Evolutionary conservation across 2,329 filamentous ascomycete species (phyloP), one percentile per base, ranked within the genome.

Genomic region (Fusarium nurragi): DNA sequence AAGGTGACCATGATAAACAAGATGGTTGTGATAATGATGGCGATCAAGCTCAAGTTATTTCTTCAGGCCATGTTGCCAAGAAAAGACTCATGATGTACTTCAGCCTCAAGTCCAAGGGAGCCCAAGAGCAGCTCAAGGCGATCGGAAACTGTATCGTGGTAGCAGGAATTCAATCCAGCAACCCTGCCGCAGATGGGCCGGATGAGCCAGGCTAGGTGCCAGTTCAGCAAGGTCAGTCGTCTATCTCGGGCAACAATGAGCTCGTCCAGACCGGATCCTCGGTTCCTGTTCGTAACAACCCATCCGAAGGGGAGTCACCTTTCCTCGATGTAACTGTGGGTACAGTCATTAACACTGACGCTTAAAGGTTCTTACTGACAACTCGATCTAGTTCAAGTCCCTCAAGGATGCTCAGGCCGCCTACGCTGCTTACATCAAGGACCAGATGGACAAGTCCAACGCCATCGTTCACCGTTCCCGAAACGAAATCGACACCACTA

Each of bases 31-130:
- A 23, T 5, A 13, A 28, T 7, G 5, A n/a, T 4, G 25, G n/a
- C 16, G 19, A 14, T 13, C 13, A 45, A 12, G 9, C 9, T 14
- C 22, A 19, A 28, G 16, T 13, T 7, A 19, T 7, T 11, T 16
- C 23, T 7, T 16, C 45, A 14, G 5, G 13, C 9, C 36, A 22
- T 10, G 8, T 28, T 32, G 19, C 39, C 10, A 52, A 45, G 26
- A 53, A 54, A n/a, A 25, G 47, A 18, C 39, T 38, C 7, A 56
- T 56, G n/a, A 16, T 56, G 9, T 11, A 22, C 10, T 37, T 53
- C 39, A 56, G 25, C 3, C 22, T 51, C 4, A 48, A 32, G 14
- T 28, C 37, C n/a, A 16, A 9, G 8, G n/a, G 8, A n/a, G 16
- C 14, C 8, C 32, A n/a, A n/a, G 32, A 34, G 4, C 32, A 34